Evolutionary conservation across 163 green algal species (phyloP).

Genomic region (Trebouxia gelatinosa): DNA sequence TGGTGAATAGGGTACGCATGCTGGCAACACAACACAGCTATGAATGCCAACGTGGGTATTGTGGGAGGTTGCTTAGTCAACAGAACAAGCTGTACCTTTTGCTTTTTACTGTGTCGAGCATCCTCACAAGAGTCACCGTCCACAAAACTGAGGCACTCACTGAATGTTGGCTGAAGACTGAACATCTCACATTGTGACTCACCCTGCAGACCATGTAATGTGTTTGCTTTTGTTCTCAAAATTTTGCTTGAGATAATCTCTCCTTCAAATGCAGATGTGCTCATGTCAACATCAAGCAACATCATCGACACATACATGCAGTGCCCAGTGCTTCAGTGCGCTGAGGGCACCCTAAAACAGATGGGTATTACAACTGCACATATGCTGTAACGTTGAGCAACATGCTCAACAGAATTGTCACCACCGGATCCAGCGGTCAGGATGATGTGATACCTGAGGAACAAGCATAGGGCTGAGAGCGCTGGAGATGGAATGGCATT

Average conservation of each 20-base stretch:
- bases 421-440: too few relatives aligned
- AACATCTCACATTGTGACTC: not conserved
- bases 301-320: too few relatives aligned
- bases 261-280: too few relatives aligned
- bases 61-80: not conserved
- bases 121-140: slow-evolving; percentile 20
- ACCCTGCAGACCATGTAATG: not conserved
- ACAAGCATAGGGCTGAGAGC: slow-evolving; percentile 15
- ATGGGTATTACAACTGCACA: not conserved
- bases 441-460: not conserved
- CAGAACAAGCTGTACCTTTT: not conserved
- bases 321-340: too few relatives aligned
- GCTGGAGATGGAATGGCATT: slow-evolving; percentile 1
- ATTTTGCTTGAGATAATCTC: too few relatives aligned
- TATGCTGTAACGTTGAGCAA: not conserved
- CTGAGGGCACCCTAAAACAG: not conserved
- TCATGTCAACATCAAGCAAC: too few relatives aligned
- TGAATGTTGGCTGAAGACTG: slow-evolving; percentile 22
- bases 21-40: too few relatives aligned
- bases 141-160: slow-evolving; percentile 8
- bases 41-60: not conserved
- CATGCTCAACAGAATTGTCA: too few relatives aligned
- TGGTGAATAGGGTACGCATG: too few relatives aligned
- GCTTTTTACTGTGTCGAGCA: slow-evolving; percentile 11
- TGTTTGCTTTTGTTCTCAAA: too few relatives aligned